These are phyloP conservation scores for Poronia punctata DNA, from an alignment of 495 filamentous ascomycete species.

Conservation along the genomic window DNA sequence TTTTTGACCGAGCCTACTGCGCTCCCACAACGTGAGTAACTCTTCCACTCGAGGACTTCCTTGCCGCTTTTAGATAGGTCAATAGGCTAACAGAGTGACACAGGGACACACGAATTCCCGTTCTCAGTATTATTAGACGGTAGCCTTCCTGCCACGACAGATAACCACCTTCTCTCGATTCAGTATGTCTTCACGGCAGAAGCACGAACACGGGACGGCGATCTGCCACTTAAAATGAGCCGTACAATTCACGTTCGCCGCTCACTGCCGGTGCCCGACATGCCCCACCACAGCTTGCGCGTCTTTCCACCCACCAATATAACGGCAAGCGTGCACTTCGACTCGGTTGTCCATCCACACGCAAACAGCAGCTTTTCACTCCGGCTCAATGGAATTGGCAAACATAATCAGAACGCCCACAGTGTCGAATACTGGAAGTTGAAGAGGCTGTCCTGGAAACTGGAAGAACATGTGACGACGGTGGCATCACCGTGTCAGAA, in stretches of 20 bases:
- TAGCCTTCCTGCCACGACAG: conserved; percentile 73
- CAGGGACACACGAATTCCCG: conserved; percentile 70
- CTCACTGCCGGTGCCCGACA: conserved; percentile 51
- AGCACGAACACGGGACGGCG: conserved; percentile 52
- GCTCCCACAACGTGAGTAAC: conserved; percentile 49
- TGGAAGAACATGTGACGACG: conserved; percentile 77
- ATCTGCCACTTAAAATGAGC: conserved; percentile 47
- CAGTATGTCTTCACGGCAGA: conserved; percentile 74
- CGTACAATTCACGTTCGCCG: conserved; percentile 65
- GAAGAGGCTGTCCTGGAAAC: conserved; percentile 83
- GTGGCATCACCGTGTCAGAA: conserved; percentile 75
- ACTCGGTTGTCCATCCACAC: conserved; percentile 79
- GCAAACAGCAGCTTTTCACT: conserved; percentile 74
- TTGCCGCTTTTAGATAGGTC: not conserved
- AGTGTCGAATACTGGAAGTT: conserved; percentile 71
- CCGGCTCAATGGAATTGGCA: conserved; percentile 70
- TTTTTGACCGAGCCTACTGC: conserved; percentile 62
- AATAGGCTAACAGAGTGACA: conserved; percentile 14
- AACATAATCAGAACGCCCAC: conserved; percentile 46
- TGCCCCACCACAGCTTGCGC: conserved; percentile 74
- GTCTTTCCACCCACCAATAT: conserved; percentile 96
- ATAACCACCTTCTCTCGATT: conserved; percentile 62
- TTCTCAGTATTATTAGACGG: conserved; percentile 87
- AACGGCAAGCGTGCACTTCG: conserved; percentile 70
- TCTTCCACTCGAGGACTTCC: not conserved